These are phyloP conservation scores for Calonectria leucothoes DNA, from an alignment of 2,329 filamentous ascomycete genomes.

Conservation along the genomic window DNA sequence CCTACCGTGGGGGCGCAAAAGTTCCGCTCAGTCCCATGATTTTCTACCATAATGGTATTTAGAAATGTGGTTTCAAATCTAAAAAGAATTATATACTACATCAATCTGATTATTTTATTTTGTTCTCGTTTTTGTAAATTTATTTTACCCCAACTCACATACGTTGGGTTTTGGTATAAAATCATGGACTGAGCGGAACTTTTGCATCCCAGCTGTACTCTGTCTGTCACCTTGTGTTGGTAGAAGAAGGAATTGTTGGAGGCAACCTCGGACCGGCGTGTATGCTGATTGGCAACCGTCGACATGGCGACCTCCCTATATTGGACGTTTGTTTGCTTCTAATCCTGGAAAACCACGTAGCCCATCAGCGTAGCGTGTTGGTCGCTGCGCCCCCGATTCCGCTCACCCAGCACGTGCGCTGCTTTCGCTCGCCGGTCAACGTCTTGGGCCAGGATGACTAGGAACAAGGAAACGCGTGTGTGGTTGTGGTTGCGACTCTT, in stretches of 20 bases:
- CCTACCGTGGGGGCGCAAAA: no score
- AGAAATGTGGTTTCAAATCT: no score
- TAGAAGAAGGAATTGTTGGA: neutral
- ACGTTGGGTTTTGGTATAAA: no score
- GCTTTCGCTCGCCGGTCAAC: neutral
- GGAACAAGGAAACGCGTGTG: neutral
- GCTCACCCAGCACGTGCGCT: neutral
- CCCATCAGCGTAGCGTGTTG: neutral
- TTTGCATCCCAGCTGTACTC: no score
- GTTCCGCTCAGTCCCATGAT: no score
- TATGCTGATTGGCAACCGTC: neutral
- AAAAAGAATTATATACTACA: no score
- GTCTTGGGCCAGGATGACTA: neutral
- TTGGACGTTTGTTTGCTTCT: neutral
- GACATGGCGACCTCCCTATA: neutral
- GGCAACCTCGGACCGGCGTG: neutral
- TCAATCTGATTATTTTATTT: no score
- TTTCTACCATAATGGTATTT: no score
- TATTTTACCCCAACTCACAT: no score
- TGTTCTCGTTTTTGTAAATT: no score
- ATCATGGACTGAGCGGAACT: no score
- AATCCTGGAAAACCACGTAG: conserved; percentile 6
- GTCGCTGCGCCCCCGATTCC: conserved; percentile 1
- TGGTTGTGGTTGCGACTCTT: neutral
- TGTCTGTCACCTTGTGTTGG: neutral